Evolutionary conservation across 2,329 filamentous ascomycete species (phyloP), one percentile per base, ranked within the genome.

Genomic region (Rhynchosporium agropyri): DNA sequence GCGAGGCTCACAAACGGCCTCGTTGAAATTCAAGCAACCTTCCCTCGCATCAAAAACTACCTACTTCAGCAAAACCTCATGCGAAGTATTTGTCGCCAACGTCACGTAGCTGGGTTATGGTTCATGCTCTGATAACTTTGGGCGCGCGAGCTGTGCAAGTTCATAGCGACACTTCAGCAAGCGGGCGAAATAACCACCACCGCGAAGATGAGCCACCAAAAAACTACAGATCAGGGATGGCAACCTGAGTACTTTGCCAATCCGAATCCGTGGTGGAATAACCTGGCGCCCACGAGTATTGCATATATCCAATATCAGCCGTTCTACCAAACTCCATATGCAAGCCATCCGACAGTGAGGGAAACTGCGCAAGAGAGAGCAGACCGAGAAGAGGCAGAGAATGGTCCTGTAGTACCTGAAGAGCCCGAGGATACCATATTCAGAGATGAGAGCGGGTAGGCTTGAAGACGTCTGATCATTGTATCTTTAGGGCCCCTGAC

Each of bases 1-100:
- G 46, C 57, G 33, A 59, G 57, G 57, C 57, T 59, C 45, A 3
- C 46, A 49, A 42, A 50, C 38, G 6, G 45, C 57, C 57, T 58
- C 45, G 56, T 28, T 20, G 29, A 46, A 57, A 5, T 45, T 45
- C 40, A 38, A 20, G 20, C 49, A 15, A 36, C 49, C 8, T 51
- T 36, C 29, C 6, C 4, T 36, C 12, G 29, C 29, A 15, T 12
- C 29, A 31, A 51, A 33, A 3, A 29, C 8, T 28, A 56, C 15
- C 29, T 31, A 42, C 45, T 48, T 20, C 46, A 49, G 20, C 3
- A 49, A n/a, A 31, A n/a, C 13, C 20, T n/a, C 28, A 49, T 28
- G 38, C 15, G 36, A 56, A 43, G 10, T 15, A 40, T 4, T 9
- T 12, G n/a, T 29, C 31, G 20, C 20, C 36, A 56, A n/a, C 28